Base-by-base conservation (phyloP, 2,329 filamentous ascomycete genomes). In the Aureobasidium pullulans region DNA sequence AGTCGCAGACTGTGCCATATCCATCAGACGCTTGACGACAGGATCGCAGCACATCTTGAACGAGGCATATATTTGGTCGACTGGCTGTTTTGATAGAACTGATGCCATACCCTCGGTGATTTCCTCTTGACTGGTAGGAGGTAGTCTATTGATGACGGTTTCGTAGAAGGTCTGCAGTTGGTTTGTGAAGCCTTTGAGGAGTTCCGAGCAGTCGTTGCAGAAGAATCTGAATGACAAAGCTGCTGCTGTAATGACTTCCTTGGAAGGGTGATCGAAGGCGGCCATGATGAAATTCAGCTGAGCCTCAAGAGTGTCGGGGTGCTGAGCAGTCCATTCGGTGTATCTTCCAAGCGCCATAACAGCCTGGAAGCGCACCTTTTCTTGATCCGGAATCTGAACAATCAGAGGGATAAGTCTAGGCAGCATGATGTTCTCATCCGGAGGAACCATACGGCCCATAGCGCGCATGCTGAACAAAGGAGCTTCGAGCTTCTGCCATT, bases 291-390 rank as follows among this genome's bases (percentile, higher is more conserved):
- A 99, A 68, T 90, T 91, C 70, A 99, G 89, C 73, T 99, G 94
- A 8, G 89, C 82, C 72, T 96, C 89, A 8, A 99, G 80, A 47
- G 93, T 96, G 61, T 96, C 90, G 0, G 93, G 90, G 69, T 99
- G 94, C 49, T 90, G 86, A 5, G 94, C 85, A 0, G 95, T 99
- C 94, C 94, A 99, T 73, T 97, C 93, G 0, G 95, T 99, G 71
- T 99, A 99, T 63, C 94, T 84, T 39, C 91, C 94, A 23, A 99
- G 82, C 3, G 95, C 92, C 91, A 99, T 96, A 68, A 97, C 96
- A 6, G 93, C 93, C 63, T 96, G 93, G 74, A 99, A 99, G 7
- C 92, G 90, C n/a, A 99, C 83, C 77, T 97, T 99, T 74, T 97
- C 90, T 68, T 99, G 94, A 68, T 89, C 87, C 0, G 94, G 94